Evolutionary conservation across 1,139 yeast species (phyloP).

Genomic region (Yamadazyma dushanensis): DNA sequence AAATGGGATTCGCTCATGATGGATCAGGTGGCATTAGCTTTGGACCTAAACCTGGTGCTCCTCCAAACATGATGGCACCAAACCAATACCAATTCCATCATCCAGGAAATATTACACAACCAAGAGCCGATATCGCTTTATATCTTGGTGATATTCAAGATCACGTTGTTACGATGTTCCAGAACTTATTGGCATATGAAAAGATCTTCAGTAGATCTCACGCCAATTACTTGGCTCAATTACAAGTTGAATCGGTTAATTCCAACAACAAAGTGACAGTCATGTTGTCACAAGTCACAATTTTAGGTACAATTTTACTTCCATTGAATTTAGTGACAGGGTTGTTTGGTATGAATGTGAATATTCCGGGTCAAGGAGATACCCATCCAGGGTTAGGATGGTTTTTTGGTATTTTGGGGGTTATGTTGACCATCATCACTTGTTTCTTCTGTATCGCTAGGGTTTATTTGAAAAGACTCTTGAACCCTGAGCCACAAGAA

Average conservation of each 20-base stretch:
- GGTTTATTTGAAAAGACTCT: conserved; percentile 33
- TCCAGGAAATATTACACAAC: conserved; percentile 47
- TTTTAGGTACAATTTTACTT: conserved; percentile 86
- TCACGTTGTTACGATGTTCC: conserved; percentile 95
- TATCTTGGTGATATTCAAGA: conserved; percentile 97
- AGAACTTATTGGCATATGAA: conserved; percentile 83
- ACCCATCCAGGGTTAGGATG: conserved; percentile 20
- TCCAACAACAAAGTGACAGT: conserved; percentile 83
- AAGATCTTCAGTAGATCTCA: conserved; percentile 91
- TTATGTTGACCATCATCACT: conserved; percentile 34
- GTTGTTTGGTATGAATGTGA: conserved; percentile 93
- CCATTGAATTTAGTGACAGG: conserved; percentile 92
- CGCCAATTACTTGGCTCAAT: conserved; percentile 87
- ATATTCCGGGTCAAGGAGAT: conserved; percentile 69
- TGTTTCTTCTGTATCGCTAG: conserved; percentile 33
- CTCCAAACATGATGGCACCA: conserved; percentile 18
- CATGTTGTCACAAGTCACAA: conserved; percentile 84
- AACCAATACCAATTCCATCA: conserved; percentile 19
- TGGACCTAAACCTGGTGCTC: conserved; percentile 22
- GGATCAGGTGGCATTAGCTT: conserved; percentile 21
- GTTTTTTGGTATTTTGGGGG: conserved; percentile 42
- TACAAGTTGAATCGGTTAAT: conserved; percentile 88
- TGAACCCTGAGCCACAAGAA: conserved; percentile 17
- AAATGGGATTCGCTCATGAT: conserved; percentile 18
- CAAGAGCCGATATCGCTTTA: conserved; percentile 80